phyloP scores from a whole-genome alignment of 75 land plant species.

The Chamaecyparis obtusa region DNA sequence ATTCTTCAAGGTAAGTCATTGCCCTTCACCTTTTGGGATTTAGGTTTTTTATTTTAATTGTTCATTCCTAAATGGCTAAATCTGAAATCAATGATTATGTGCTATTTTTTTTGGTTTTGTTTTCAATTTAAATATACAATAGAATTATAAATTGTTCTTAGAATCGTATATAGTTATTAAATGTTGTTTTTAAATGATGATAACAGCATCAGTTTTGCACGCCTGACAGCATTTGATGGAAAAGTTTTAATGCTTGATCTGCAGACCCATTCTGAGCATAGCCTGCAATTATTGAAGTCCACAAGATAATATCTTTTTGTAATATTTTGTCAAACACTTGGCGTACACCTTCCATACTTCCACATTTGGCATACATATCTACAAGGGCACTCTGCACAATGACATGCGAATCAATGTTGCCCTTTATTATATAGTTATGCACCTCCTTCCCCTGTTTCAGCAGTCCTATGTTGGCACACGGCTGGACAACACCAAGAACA shows the following conservation, averaged over 20 bases:
- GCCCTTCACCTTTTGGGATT: too few species aligned
- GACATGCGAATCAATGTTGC: constrained; percentile 14
- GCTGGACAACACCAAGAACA: constrained; percentile 35
- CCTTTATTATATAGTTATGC: constrained; percentile 33
- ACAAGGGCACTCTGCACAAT: constrained; percentile 12
- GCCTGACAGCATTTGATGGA: constrained; percentile 26
- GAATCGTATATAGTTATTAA: too few species aligned
- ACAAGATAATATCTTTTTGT: constrained; percentile 34
- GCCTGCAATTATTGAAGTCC: constrained; percentile 35
- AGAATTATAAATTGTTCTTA: too few species aligned
- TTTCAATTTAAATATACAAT: too few species aligned
- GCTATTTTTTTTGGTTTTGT: too few species aligned
- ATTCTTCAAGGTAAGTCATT: too few species aligned
- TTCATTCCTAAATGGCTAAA: too few species aligned
- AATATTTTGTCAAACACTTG: constrained; percentile 2
- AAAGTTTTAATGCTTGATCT: constrained; percentile 21
- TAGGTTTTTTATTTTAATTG: too few species aligned
- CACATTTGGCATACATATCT: constrained; percentile 8
- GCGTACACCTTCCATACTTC: background rate
- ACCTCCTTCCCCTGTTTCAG: constrained; percentile 13
- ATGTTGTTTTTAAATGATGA: too few species aligned
- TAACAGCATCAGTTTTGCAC: constrained; percentile 21
- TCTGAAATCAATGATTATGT: too few species aligned
- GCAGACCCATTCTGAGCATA: constrained; percentile 20
- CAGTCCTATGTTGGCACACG: constrained; percentile 27